phyloP scores from a whole-genome alignment of 805 yeast species.

The Jamesozyma lodderae region DNA sequence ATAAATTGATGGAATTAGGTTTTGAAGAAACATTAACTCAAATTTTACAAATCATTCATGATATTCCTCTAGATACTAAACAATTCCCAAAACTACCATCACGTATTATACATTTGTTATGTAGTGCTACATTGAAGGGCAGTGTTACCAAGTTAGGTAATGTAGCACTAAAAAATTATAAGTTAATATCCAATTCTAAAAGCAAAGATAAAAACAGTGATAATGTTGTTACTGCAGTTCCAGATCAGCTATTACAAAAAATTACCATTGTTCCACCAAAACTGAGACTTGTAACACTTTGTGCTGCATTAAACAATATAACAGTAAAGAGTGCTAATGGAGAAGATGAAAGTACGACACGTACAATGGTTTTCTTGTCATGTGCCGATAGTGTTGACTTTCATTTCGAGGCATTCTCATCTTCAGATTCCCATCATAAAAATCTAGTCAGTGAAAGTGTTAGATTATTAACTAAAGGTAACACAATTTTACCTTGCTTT shows the following conservation, averaged over 20 bases:
- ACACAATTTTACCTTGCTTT: constrained; percentile 26
- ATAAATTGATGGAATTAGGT: constrained; percentile 88
- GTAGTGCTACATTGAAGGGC: constrained; percentile 89
- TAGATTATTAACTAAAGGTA: constrained; percentile 23
- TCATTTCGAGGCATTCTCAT: constrained; percentile 63
- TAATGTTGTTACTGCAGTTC: constrained; percentile 56
- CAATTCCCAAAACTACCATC: constrained; percentile 54
- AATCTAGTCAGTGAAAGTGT: constrained; percentile 30
- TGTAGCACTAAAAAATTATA: constrained; percentile 63
- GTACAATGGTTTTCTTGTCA: constrained; percentile 79
- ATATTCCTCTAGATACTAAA: constrained; percentile 31
- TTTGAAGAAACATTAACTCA: constrained; percentile 86
- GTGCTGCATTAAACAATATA: constrained; percentile 51
- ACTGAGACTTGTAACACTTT: constrained; percentile 71
- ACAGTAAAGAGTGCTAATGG: constrained; percentile 23
- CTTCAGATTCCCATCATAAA: constrained; percentile 41
- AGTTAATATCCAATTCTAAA: constrained; percentile 43
- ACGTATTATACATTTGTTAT: constrained; percentile 66
- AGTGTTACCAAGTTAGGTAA: constrained; percentile 76
- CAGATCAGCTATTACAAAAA: constrained; percentile 82
- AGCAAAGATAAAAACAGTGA: constrained; percentile 17
- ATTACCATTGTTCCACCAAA: constrained; percentile 87
- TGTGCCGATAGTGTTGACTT: constrained; percentile 96
- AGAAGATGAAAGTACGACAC: constrained; percentile 28
- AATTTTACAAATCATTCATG: constrained; percentile 54